These are phyloP conservation scores for Triangularia setosa DNA, from an alignment of 2,329 filamentous ascomycete species.

Conservation along the genomic window DNA sequence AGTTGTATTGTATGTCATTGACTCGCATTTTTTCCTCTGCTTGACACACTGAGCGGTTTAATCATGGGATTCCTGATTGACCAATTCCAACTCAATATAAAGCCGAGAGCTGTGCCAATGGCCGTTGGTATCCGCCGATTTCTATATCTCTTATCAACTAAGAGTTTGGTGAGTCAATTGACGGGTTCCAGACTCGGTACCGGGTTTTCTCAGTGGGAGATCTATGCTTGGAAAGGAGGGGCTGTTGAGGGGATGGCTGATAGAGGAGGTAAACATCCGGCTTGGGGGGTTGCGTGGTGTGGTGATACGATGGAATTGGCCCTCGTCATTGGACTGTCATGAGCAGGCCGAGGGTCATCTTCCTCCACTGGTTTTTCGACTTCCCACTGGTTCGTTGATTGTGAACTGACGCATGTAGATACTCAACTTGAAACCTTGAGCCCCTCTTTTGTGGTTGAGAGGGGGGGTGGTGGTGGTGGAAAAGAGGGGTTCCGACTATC, in stretches of 20 bases:
- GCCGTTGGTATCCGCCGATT: not conserved
- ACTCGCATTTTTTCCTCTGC: not conserved
- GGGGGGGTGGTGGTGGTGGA: not conserved
- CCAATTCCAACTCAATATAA: not conserved
- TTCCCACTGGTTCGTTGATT: not conserved
- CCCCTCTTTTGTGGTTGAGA: not conserved
- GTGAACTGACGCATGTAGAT: not conserved
- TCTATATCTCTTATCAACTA: not conserved
- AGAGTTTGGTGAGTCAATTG: no score
- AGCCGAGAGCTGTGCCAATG: not conserved
- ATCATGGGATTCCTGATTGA: not conserved
- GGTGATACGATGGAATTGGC: not conserved
- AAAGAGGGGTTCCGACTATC: not conserved
- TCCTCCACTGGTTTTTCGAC: not conserved
- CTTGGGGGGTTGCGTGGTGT: not conserved
- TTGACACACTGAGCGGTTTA: not conserved
- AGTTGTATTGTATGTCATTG: conserved; percentile 7
- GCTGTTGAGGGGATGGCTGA: not conserved
- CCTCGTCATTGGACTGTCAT: not conserved
- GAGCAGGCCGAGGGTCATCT: not conserved
- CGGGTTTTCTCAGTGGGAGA: not conserved
- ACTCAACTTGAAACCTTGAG: not conserved
- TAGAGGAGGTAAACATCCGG: not conserved
- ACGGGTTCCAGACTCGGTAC: not conserved
- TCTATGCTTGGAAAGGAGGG: not conserved